A percentile compares a stretch with the other conserved stretches of the same genome.
These are phyloP conservation scores for Kandelia obovata DNA, from an alignment of 345 rosid species.

Conservation along the genomic window DNA sequence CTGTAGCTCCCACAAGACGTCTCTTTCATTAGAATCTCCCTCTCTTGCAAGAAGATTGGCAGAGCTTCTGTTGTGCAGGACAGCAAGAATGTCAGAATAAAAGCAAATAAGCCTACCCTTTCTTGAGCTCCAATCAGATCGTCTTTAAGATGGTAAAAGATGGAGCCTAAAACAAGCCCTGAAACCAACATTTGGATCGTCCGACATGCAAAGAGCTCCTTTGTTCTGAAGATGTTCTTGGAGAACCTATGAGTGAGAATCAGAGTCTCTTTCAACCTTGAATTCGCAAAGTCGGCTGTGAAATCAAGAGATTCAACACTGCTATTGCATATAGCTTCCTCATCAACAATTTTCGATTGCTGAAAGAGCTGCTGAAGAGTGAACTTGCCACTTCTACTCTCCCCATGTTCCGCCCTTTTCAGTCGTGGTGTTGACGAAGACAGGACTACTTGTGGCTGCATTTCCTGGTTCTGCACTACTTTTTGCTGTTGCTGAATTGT, in stretches of 20 bases:
- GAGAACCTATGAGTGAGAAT: slow-evolving; percentile 85
- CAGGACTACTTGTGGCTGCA: slow-evolving; percentile 15
- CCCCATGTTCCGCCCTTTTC: slow-evolving; percentile 35
- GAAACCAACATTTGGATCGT: slow-evolving; percentile 80
- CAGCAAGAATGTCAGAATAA: slow-evolving; percentile 76
- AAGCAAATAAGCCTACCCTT: slow-evolving; percentile 90
- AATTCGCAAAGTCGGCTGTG: slow-evolving; percentile 36
- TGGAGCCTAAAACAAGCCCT: slow-evolving; percentile 83
- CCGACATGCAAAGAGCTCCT: slow-evolving; percentile 76
- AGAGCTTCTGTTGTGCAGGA: slow-evolving; percentile 87
- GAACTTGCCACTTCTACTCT: slow-evolving; percentile 48
- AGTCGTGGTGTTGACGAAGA: slow-evolving; percentile 21
- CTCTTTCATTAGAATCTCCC: slow-evolving; percentile 88
- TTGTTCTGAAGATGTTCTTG: slow-evolving; percentile 80
- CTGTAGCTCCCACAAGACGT: slow-evolving; percentile 85
- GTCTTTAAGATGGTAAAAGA: slow-evolving; percentile 59
- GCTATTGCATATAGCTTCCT: slow-evolving; percentile 38
- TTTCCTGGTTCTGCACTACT: slow-evolving; percentile 18
- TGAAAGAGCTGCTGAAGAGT: slow-evolving; percentile 86
- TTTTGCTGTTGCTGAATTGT: slow-evolving; percentile 36
- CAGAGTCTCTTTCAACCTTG: slow-evolving; percentile 60
- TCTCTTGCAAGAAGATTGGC: slow-evolving; percentile 84
- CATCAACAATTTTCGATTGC: slow-evolving; percentile 67
- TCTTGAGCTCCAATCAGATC: slow-evolving; percentile 64
- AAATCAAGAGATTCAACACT: slow-evolving; percentile 42